A percentile compares a stretch with the other conserved stretches of the same genome.
phyloP scores from a whole-genome alignment of 192 early-diverging fungal species.

The Coemansia sp. region DNA sequence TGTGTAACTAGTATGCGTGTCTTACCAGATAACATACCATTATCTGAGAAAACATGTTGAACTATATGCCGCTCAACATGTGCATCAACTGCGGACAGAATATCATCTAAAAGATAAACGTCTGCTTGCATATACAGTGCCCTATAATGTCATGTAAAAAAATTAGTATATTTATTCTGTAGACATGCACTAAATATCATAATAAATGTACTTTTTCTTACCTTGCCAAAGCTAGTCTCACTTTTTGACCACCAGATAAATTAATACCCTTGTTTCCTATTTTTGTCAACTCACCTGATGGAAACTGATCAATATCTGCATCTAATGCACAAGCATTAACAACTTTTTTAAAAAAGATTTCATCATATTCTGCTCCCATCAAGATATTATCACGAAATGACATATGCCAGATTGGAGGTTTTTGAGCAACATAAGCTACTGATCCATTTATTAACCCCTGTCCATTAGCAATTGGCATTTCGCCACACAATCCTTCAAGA shows the following conservation, averaged over 20 bases:
- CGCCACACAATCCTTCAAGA: slow-evolving; percentile 59
- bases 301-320: slow-evolving; percentile 20
- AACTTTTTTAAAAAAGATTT: slow-evolving; percentile 13
- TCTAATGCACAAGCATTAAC: slow-evolving; percentile 31
- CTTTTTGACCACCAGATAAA: slow-evolving; percentile 62
- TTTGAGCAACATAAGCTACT: slow-evolving; percentile 36
- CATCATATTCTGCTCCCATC: slow-evolving; percentile 24
- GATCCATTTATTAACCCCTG: slow-evolving; percentile 64
- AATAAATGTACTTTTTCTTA: slow-evolving; percentile 11
- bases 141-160: too few relatives aligned
- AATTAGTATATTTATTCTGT: too few relatives aligned
- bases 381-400: slow-evolving; percentile 46
- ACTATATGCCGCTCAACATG: too few relatives aligned
- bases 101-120: too few relatives aligned
- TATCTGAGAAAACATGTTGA: too few relatives aligned
- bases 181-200: too few relatives aligned
- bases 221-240: slow-evolving; percentile 59
- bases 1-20: too few relatives aligned
- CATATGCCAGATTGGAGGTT: slow-evolving; percentile 45
- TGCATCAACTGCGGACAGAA: too few relatives aligned
- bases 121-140: too few relatives aligned
- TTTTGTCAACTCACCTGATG: slow-evolving; percentile 44
- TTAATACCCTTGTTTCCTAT: slow-evolving; percentile 60
- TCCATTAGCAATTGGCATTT: slow-evolving; percentile 76
- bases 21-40: too few relatives aligned